Evolutionary conservation across 768 basidiomycete species (phyloP).

Genomic region (Auriscalpium vulgare): DNA sequence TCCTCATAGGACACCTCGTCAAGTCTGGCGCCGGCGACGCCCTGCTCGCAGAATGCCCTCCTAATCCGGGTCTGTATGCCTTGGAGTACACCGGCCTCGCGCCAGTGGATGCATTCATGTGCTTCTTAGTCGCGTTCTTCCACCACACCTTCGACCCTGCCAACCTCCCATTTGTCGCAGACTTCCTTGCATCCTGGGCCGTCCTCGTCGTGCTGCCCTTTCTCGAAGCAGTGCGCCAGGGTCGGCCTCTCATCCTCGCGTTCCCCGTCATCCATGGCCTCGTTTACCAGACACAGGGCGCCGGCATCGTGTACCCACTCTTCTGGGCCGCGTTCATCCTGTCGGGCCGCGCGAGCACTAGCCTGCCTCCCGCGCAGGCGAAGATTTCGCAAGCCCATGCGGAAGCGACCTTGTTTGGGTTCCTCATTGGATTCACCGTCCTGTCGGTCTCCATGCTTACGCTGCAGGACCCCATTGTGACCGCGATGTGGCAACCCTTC

Average conservation of each 20-base stretch:
- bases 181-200: constrained; percentile 5
- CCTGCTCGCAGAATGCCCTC: constrained; percentile 1
- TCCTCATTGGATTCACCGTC: constrained; percentile 5
- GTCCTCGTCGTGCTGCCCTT: constrained; percentile 7
- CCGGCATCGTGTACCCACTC: constrained; percentile 5
- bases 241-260: constrained; percentile 1
- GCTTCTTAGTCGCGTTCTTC: constrained; percentile 13
- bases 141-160: constrained; percentile 1
- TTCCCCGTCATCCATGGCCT: constrained; percentile 4
- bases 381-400: constrained; percentile 12
- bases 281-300: constrained; percentile 6
- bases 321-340: constrained; percentile 10
- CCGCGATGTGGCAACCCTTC: constrained; percentile 12
- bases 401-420: constrained; percentile 10
- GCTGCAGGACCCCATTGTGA: constrained; percentile 10
- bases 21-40: constrained; percentile 7
- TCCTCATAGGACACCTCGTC: constrained; percentile 6
- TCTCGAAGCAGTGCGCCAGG: constrained; percentile 9
- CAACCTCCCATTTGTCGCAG: constrained; percentile 1
- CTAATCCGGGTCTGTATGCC: constrained; percentile 8
- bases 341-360: constrained; percentile 5
- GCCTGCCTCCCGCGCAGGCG: background rate
- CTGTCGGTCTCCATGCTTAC: constrained; percentile 4
- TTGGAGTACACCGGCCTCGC: constrained; percentile 5
- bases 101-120: constrained; percentile 1